These are phyloP conservation scores for Populus nigra DNA, from an alignment of 345 rosid species.

Conservation along the genomic window DNA sequence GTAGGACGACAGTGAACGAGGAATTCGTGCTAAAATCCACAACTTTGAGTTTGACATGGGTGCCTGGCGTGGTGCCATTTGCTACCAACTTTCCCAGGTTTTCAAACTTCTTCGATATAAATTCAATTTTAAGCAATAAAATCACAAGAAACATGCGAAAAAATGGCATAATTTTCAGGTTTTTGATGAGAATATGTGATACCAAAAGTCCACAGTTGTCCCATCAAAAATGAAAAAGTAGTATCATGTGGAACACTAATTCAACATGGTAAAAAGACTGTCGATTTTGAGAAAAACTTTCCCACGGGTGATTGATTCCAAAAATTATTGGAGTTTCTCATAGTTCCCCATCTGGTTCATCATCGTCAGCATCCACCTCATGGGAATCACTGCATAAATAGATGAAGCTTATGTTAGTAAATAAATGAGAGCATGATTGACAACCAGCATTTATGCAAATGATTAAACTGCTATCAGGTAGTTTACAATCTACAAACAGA, in stretches of 20 bases:
- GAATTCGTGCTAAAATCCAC: too few relatives aligned
- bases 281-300: background rate
- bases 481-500: background rate
- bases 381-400: constrained; percentile 30
- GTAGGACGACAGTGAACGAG: background rate
- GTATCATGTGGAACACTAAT: too few relatives aligned
- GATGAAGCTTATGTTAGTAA: background rate
- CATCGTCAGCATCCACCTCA: constrained; percentile 11
- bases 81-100: background rate
- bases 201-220: background rate
- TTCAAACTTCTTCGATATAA: background rate
- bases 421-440: background rate
- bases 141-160: background rate
- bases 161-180: background rate
- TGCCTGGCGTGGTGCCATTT: background rate
- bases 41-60: background rate
- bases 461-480: background rate
- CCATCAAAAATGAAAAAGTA: too few relatives aligned
- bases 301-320: background rate
- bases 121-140: background rate
- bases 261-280: background rate
- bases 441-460: background rate
- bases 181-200: background rate
- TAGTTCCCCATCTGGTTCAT: constrained; percentile 39
- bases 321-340: constrained; percentile 12